These are phyloP conservation scores for Platanthera guangdongensis DNA, from an alignment of 106 monocot species.

Conservation along the genomic window DNA sequence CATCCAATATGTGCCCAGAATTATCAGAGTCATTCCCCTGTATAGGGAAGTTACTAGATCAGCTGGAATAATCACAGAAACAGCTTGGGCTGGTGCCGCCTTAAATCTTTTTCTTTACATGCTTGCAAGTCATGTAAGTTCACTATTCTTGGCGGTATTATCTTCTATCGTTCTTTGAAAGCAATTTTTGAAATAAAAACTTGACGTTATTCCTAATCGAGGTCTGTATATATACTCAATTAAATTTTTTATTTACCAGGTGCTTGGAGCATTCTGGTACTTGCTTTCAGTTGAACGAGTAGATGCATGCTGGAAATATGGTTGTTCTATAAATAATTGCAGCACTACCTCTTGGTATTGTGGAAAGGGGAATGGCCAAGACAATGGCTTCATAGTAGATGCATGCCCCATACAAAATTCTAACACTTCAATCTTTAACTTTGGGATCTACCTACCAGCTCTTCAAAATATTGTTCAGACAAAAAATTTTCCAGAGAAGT, in stretches of 20 bases:
- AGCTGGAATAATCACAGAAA: constrained; percentile 83
- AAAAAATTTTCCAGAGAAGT: constrained; percentile 46
- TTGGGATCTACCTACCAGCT: constrained; percentile 65
- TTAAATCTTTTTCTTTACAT: constrained; percentile 89
- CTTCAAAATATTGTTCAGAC: constrained; percentile 57
- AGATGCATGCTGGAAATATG: constrained; percentile 67
- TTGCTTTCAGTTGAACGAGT: constrained; percentile 73
- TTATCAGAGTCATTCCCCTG: constrained; percentile 62
- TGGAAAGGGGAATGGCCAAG: not conserved
- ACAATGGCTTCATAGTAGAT: constrained; percentile 15
- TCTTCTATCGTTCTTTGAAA: not conserved
- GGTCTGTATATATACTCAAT: not conserved
- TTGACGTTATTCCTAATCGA: not conserved
- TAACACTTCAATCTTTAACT: constrained; percentile 26
- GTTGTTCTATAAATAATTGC: constrained; percentile 29
- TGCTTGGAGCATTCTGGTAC: constrained; percentile 92
- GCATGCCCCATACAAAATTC: constrained; percentile 34
- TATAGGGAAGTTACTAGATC: constrained; percentile 81
- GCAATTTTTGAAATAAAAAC: not conserved
- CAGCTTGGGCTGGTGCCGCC: constrained; percentile 91
- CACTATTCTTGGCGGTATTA: not conserved
- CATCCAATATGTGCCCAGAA: constrained; percentile 71
- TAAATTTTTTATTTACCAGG: constrained; percentile 23
- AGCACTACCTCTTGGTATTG: constrained; percentile 38
- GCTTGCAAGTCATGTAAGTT: constrained; percentile 96